These are phyloP conservation scores for Syzygium oleosum DNA, from an alignment of 345 rosid species.

Conservation along the genomic window DNA sequence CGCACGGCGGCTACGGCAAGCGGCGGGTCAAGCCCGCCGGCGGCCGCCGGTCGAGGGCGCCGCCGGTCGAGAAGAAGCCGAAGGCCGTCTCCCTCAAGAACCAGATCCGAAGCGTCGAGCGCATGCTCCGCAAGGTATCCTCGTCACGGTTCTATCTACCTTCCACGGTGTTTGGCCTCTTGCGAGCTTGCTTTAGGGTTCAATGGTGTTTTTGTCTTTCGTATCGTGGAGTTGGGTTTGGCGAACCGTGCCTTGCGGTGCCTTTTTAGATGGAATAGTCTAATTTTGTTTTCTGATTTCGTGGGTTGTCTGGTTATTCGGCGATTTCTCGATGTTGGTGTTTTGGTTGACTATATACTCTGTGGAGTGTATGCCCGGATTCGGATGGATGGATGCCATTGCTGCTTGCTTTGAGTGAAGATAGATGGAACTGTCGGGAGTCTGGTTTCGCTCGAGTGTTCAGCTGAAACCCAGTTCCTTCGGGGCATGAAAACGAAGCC, in stretches of 20 bases:
- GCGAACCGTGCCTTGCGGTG: too few species aligned
- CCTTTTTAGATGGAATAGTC: background rate
- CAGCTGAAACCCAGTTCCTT: background rate
- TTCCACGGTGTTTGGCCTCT: too few species aligned
- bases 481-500: background rate
- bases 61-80: slow-evolving; percentile 69
- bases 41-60: slow-evolving; percentile 73
- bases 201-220: too few species aligned
- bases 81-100: slow-evolving; percentile 76
- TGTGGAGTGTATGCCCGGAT: background rate
- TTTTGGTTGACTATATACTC: background rate
- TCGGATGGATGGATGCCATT: background rate
- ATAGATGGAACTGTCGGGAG: background rate
- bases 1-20: slow-evolving; percentile 90
- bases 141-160: too few species aligned
- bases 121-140: slow-evolving; percentile 93
- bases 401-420: background rate
- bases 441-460: background rate
- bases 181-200: too few species aligned
- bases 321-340: background rate
- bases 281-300: background rate
- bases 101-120: slow-evolving; percentile 92
- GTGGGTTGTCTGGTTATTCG: background rate
- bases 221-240: too few species aligned
- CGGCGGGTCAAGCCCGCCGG: slow-evolving; percentile 27